Base-by-base conservation (phyloP, 805 yeast species). In the Metschnikowia corniflorae region DNA sequence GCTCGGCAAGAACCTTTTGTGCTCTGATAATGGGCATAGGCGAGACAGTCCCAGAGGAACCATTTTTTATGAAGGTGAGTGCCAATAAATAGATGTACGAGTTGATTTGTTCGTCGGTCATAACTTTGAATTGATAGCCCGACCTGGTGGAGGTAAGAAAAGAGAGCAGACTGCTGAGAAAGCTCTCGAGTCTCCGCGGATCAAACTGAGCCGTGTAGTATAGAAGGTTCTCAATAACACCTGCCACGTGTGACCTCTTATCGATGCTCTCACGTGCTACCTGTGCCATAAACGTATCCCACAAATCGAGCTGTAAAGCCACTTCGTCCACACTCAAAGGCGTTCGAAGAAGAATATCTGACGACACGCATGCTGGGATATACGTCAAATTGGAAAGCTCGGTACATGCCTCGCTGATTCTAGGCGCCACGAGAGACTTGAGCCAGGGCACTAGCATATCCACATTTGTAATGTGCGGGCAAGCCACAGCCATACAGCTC, bases 291-390 rank as follows among this genome's bases (percentile, higher is more conserved):
- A 51, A 64, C 10, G 50, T 42, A 4, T 35, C 14, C 71, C 71
- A 68, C 7, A 68, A 39, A 31, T 66, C 71, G 8, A 51, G 47
- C 37, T 65, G 71, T 13, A 67, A 49, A 6, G 53, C 40, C 22
- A 54, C 46, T 26, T 68, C 73, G 5, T 54, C 45, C 15, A 43
- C 41, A 5, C 58, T 53, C 36, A 51, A 39, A 1, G 73, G 71
- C 1, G 68, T 56, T 30, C 77, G 53, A 1, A 55, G 42, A 2
- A 70, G 46, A 4, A 71, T 48, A 40, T 72, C 75, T 1, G 58
- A 51, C 1, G 58, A 31, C 1, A 72, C 57, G 47, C 63, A 68
- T 1, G 63, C 47, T 0, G 78, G 77, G 12, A 70, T 54, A 2
- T 51, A 43, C 1, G 52, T 35, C 7, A 54, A 40, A 13, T 60